Percentiles rank a stretch among this genome's conserved stretches.
These are phyloP conservation scores for Athelia psychrophila DNA, from an alignment of 1,284 basidiomycete genomes.

Conservation along the genomic window DNA sequence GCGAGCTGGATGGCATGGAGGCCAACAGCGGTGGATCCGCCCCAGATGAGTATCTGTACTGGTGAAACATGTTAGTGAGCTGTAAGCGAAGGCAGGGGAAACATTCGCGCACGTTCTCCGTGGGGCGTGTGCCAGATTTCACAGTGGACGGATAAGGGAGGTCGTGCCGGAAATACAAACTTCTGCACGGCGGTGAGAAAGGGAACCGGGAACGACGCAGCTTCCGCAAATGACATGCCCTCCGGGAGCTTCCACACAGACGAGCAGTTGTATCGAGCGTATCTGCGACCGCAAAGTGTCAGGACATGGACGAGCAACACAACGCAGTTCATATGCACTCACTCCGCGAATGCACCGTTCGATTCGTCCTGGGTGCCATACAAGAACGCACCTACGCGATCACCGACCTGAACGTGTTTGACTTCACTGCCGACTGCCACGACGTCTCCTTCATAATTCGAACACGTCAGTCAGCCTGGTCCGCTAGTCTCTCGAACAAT, in stretches of 20 bases:
- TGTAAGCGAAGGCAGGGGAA: too few species aligned
- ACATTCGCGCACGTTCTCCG: conserved; percentile 1
- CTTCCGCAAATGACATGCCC: conserved; percentile 7
- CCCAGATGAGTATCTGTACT: conserved; percentile 31
- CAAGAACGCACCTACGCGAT: conserved; percentile 3
- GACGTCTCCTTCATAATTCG: conserved; percentile 4
- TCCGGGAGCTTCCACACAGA: conserved; percentile 1
- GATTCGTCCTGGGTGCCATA: neutral
- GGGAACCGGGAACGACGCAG: conserved; percentile 1
- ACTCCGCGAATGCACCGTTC: neutral
- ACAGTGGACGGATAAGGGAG: conserved; percentile 7
- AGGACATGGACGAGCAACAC: neutral
- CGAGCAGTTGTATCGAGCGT: conserved; percentile 11
- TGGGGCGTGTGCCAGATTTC: neutral
- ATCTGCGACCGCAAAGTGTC: conserved; percentile 6
- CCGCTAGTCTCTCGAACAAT: too few species aligned
- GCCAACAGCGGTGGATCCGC: conserved; percentile 37
- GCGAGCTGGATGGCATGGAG: conserved; percentile 37
- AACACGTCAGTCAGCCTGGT: too few species aligned
- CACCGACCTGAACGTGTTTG: conserved; percentile 4
- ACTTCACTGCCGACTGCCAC: conserved; percentile 4
- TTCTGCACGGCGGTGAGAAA: conserved; percentile 12
- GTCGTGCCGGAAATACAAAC: conserved; percentile 9
- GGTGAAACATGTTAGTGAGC: too few species aligned
- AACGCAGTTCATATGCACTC: neutral